These are phyloP conservation scores for Leccinum obscurum DNA, from an alignment of 768 basidiomycete species.

Conservation along the genomic window DNA sequence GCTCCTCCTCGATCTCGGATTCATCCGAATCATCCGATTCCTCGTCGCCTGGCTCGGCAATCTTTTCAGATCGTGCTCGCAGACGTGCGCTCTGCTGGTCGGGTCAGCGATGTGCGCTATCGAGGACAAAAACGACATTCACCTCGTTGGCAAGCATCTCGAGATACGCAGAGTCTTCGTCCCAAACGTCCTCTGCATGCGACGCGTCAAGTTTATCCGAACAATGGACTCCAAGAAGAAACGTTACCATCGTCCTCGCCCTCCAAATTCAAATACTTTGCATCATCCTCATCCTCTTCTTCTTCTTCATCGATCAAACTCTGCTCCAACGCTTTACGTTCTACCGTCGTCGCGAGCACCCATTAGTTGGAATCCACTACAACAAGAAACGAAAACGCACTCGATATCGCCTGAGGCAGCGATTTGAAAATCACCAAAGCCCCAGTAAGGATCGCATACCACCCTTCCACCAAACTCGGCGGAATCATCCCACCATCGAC, in stretches of 20 bases:
- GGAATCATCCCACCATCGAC: conserved; percentile 59
- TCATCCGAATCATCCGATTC: conserved; percentile 46
- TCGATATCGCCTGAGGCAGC: conserved; percentile 72
- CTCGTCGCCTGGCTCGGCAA: conserved; percentile 27
- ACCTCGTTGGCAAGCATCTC: conserved; percentile 87
- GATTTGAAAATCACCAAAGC: conserved; percentile 74
- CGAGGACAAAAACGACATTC: conserved; percentile 9
- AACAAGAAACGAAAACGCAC: conserved; percentile 38
- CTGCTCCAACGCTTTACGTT: conserved; percentile 61
- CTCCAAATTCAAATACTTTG: conserved; percentile 55
- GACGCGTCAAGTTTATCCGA: not conserved
- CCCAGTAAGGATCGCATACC: conserved; percentile 73
- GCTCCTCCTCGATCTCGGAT: conserved; percentile 75
- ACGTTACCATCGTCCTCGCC: conserved; percentile 61
- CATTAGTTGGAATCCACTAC: not conserved
- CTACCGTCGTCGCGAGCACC: conserved; percentile 33
- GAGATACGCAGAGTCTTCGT: conserved; percentile 85
- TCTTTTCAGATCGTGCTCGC: conserved; percentile 57
- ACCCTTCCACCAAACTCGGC: conserved; percentile 61
- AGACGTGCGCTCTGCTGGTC: conserved; percentile 64
- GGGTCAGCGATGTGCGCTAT: not conserved
- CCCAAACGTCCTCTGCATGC: conserved; percentile 78
- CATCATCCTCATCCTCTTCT: conserved; percentile 52
- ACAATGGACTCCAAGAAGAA: not conserved
- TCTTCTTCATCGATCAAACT: conserved; percentile 42